Evolutionary conservation across 2,329 filamentous ascomycete species (phyloP), one percentile per base, ranked within the genome.

Genomic region (Zalaria obscura): DNA sequence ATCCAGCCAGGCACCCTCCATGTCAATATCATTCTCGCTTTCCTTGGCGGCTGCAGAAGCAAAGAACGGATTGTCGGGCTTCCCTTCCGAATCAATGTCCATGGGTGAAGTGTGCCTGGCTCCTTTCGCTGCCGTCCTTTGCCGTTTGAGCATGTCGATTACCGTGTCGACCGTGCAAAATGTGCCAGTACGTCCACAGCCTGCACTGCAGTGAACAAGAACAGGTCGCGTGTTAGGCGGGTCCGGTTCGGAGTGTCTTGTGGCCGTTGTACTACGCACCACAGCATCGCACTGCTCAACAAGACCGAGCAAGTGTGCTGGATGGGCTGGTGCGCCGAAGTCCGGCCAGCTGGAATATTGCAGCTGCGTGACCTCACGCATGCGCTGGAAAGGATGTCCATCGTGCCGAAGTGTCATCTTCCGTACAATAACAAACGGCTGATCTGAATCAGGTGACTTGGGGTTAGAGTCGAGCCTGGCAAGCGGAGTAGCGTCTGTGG

Each of bases 261-360:
- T 57, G 6, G 63, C 57, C 42, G 63, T 61, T 3, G 62, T 56
- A 59, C 67, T 51, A 63, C 72, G 43, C 62, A 74, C 50, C 61
- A 80, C 65, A 71, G 82, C 73, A 78, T 86, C 91, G 52, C 82
- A 84, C 40, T 94, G 75, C 59, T 95, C 87, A n/a, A 96, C 83
- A 10, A 98, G 65, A 2, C 81, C 83, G 10, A 98, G 70, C 2
- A 98, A 71, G 53, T 96, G 87, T 4, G 78, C 76, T 1, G 91
- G 87, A 53, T 93, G 83, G 0, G 91, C 87, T 0, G 89, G 89
- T 0, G 87, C 82, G 18, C 91, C 91, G 60, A 96, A 95, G 55
- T 98, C 91, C 0, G 91, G 91, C 91, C 91, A 98, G n/a, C 82
- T 80, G 0, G 86, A 78, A 58, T 95, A 96, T 56, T 96, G 88